Base-by-base conservation (phyloP, 371 early-diverging fungal genomes). In the Blyttiomyces sp. region DNA sequence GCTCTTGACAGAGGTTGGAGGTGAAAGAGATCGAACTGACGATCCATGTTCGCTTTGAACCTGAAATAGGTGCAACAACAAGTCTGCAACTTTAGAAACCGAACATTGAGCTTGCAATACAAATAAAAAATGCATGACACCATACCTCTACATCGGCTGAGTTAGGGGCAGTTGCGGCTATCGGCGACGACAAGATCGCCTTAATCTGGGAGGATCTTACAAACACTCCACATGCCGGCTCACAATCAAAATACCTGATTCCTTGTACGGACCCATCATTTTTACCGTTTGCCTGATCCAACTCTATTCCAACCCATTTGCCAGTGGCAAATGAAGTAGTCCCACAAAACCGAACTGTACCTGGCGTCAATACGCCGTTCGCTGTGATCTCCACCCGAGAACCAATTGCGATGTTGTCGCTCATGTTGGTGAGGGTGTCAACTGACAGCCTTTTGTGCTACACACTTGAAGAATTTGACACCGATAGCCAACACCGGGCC, bases 231-330 rank as follows among this genome's bases (percentile, higher is more conserved):
- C 86, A 82, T 6, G 76, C 69, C 9, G 82, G 65, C 56, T 62
- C 72, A 57, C 91, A 90, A 4, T 88, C 85, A 79, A 93, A 94
- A 75, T 94, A 94, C 0, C 88, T 82, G 49, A 75, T 80, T 11
- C 31, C 50, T 43, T 63, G 56, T 3, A 78, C 70, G 11, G 68
- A 63, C 16, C 73, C 97, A 68, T 95, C 87, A 67, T 97, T 91
- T 73, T 92, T 94, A 31, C 97, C 97, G 34, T 86, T 69, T 0
- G 93, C 94, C 49, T 92, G 94, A 59, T 94, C 93, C 33, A 92
- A 92, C 67, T 94, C 93, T 6, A 97, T 71, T 48, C 98, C 98
- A 23, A 96, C 86, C 96, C 96, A 97, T 36, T 75, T 62, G 2
- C 96, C 97, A 0, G 85, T 61, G 46, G 91, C 87, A 61, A 95